Evolutionary conservation across 768 basidiomycete genomes (phyloP).

Genomic region (Dioszegia aurantiaca): DNA sequence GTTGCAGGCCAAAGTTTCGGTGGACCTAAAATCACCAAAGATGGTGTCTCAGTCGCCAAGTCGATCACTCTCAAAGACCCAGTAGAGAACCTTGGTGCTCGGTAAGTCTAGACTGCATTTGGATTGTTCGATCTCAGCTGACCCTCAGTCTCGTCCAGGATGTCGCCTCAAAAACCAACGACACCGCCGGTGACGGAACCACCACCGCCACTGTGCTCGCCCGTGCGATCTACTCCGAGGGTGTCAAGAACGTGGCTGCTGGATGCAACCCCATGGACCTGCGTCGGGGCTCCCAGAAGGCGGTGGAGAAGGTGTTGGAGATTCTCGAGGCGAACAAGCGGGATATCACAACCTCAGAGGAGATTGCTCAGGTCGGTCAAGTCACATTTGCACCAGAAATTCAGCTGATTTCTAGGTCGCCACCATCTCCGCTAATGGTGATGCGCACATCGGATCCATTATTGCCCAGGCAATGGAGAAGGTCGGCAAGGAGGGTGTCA

Average conservation of each 20-base stretch:
- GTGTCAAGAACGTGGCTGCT: constrained; percentile 98
- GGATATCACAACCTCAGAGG: constrained; percentile 91
- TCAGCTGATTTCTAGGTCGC: constrained; percentile 61
- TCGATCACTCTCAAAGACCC: constrained; percentile 91
- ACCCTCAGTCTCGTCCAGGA: constrained; percentile 77
- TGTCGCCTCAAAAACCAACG: constrained; percentile 94
- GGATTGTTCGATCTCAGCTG: not conserved
- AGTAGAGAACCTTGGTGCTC: constrained; percentile 97
- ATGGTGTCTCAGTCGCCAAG: constrained; percentile 98
- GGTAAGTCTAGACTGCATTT: constrained; percentile 59
- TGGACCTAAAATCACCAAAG: constrained; percentile 85
- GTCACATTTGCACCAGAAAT: not conserved
- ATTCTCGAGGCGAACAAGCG: constrained; percentile 84
- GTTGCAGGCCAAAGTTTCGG: constrained; percentile 52
- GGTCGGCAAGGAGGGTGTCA: constrained; percentile 98
- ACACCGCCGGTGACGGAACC: constrained; percentile 94
- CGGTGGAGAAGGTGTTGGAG: constrained; percentile 90
- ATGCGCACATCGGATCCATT: constrained; percentile 84
- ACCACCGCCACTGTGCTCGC: constrained; percentile 97
- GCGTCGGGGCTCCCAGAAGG: constrained; percentile 93
- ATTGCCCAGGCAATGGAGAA: constrained; percentile 99
- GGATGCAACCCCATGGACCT: constrained; percentile 99
- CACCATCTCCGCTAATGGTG: constrained; percentile 79
- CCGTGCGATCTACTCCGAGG: constrained; percentile 95
- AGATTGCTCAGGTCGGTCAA: constrained; percentile 74